These are phyloP conservation scores for Fusarium secorum DNA, from an alignment of 2,329 filamentous ascomycete species.

Conservation along the genomic window DNA sequence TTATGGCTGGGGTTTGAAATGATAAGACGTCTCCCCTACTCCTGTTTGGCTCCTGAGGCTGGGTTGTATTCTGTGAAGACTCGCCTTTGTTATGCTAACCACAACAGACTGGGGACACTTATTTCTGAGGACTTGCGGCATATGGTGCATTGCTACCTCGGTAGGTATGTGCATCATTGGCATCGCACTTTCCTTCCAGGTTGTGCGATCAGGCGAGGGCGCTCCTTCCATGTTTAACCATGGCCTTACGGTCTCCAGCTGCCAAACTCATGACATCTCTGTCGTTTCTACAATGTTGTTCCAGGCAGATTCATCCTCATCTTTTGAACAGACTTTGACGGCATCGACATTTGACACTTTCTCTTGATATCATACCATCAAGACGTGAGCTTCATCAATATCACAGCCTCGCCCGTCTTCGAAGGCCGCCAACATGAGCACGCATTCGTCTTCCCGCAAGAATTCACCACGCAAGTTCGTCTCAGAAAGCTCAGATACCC, in stretches of 20 bases:
- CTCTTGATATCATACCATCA: conserved; percentile 3
- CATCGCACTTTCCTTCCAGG: background rate
- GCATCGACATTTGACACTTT: conserved; percentile 17
- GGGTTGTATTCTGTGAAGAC: background rate
- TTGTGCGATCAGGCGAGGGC: background rate
- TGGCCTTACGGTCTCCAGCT: background rate
- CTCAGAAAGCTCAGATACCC: conserved; percentile 5
- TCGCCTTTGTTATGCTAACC: background rate
- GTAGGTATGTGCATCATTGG: background rate
- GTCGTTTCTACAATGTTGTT: background rate
- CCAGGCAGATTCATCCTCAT: conserved; percentile 13
- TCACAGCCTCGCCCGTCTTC: background rate
- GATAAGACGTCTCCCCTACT: background rate
- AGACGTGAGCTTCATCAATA: background rate
- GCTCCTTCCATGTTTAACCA: background rate
- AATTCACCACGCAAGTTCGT: conserved; percentile 13
- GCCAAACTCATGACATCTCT: background rate
- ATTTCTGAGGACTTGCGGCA: background rate
- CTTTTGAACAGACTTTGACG: conserved; percentile 28
- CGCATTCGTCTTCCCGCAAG: background rate
- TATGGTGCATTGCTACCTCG: background rate
- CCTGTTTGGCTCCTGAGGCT: background rate
- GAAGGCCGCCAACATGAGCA: conserved; percentile 23
- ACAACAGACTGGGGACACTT: background rate
- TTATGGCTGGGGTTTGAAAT: conserved; percentile 5